Base-by-base conservation (phyloP, 768 basidiomycete species). In the Russula lepida region DNA sequence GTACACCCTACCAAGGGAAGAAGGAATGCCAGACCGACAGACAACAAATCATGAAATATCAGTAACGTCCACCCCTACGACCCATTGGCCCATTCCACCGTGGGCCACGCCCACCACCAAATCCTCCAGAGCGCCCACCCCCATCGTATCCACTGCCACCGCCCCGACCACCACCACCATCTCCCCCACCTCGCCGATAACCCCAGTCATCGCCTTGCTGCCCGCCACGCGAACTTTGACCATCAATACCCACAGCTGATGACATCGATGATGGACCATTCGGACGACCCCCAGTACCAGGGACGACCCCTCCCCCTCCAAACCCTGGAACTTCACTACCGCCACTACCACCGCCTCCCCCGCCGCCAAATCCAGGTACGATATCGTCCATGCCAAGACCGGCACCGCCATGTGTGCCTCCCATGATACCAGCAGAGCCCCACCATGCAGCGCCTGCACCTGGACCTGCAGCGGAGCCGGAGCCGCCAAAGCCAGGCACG, bases 401-500 rank as follows among this genome's bases (percentile, higher is more conserved):
- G 77, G 78, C 62, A 48, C 44, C 28, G 35, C 51, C 52, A 2
- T 7, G 19, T 19, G n/a, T 13, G n/a, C 67, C 61, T 4, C 47
- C 44, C 2, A 2, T 71, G 62, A 43, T 54, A 15, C 65, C 61
- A 37, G 60, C 70, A 17, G 37, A 27, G 37, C 56, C 69, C 46
- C 65, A 68, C 41, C 67, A 70, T 28, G 60, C 72, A 50, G 58
- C 63, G 28, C 43, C 8, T 11, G 25, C 28, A 4, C 54, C 55
- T 2, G 32, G 35, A 12, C 56, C 47, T 6, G 37, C 48, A 8
- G 71, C 74, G 0, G 73, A 75, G 33, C 71, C 74, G 0, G 74
- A 76, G 0, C 75, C 77, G 35, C 84, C 82, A 64, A 92, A 85
- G 7, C 91, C 90, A 30, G 89, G 89, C 1, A 89, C 84, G 76